These are phyloP conservation scores for Inga leiocalycina DNA, from an alignment of 306 rosid species.

Conservation along the genomic window DNA sequence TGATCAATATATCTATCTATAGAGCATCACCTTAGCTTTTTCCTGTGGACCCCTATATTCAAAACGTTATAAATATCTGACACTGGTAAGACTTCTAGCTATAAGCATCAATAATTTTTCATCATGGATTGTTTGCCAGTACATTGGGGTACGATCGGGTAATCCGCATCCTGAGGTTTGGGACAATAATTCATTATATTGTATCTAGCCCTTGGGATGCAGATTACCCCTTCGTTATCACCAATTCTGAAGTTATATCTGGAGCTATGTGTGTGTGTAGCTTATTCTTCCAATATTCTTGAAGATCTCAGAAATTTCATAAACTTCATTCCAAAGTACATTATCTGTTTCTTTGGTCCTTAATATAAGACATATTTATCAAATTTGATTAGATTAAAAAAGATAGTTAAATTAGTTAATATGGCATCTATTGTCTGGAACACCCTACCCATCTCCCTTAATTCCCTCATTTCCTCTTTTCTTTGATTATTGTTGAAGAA, in stretches of 20 bases:
- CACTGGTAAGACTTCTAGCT: not conserved
- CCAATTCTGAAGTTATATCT: not conserved
- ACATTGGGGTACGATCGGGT: not conserved
- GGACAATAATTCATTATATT: conserved; percentile 25
- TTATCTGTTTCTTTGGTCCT: no score
- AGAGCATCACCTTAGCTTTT: not conserved
- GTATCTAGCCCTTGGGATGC: conserved; percentile 57
- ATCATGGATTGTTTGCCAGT: not conserved
- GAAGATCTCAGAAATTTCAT: no score
- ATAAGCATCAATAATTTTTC: not conserved
- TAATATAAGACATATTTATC: no score
- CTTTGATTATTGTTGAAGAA: no score
- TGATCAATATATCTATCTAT: not conserved
- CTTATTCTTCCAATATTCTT: not conserved
- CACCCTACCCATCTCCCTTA: no score
- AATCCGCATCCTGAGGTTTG: conserved; percentile 46
- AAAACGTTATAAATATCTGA: not conserved
- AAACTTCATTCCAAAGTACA: no score
- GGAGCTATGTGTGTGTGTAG: not conserved
- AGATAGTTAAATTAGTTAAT: no score
- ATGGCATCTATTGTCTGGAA: no score
- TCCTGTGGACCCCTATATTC: not conserved
- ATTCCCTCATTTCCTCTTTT: no score
- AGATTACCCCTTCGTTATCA: conserved; percentile 47
- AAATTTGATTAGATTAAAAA: no score